Base-by-base conservation (phyloP, 2,329 filamentous ascomycete genomes). In the Cladobotryum mycophilum region DNA sequence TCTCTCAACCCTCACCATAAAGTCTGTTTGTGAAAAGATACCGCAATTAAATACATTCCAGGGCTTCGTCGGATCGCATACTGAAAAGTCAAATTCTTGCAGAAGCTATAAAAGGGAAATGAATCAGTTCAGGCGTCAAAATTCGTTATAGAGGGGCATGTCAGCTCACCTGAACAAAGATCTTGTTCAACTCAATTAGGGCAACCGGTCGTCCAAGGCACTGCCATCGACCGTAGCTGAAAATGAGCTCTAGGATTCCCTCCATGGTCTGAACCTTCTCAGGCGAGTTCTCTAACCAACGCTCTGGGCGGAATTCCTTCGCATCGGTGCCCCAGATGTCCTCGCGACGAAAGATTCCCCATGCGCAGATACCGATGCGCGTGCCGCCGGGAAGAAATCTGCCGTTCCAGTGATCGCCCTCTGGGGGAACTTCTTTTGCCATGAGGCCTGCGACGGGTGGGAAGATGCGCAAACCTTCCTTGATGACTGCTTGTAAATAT, bases 401-500 rank as follows among this genome's bases (percentile, higher is more conserved):
- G 1, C 66, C 66, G 5, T 64, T 63, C 54, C 60, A 67, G 5
- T 47, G 58, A 35, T 70, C 65, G 0, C 67, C 67, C 2, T 58
- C 60, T 0, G 56, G 48, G 0, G 66, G 65, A 0, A 63, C 67
- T 30, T 67, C 56, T 43, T 71, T 70, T 11, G 66, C 58, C 64
- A 71, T 67, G 33, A 69, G 60, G 0, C 67, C 66, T 1, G 64
- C 60, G 5, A 68, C 63, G 4, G 68, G 68, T 0, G 68, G 67
- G 47, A 64, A 64, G 30, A 70, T 69, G 18, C 69, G 67, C 1
- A 72, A 57, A 1, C 66, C 69, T 54, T 81, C 76, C 30, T 74
- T 70, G 56, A 82, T 76, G 34, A 76, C 67, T 0, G 79, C 74
- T 51, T 73, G 68, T 0, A 78, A 63, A 37, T 72, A 78, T 0